Evolutionary conservation across 805 yeast genomes (phyloP).

Genomic region (Wickerhamomyces pijperi): DNA sequence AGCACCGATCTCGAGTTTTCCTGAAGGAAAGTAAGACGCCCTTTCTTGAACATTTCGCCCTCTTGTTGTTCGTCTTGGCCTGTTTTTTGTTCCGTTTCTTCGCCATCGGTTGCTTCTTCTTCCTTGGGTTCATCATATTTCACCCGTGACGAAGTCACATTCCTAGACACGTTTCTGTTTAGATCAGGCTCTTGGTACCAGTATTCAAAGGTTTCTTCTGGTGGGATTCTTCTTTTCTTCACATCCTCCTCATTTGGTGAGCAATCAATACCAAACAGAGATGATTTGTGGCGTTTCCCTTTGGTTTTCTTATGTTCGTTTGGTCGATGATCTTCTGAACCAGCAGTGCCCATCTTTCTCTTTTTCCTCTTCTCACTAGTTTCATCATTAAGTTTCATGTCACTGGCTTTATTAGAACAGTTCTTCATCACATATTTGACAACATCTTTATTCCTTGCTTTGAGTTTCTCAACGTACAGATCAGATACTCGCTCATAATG

Average conservation of each 20-base stretch:
- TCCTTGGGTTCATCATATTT: neutral
- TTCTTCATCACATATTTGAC: no score
- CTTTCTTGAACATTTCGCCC: neutral
- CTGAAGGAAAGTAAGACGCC: neutral
- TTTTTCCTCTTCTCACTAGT: no score
- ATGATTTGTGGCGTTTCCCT: no score
- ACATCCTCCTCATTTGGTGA: neutral
- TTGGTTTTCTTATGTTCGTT: no score
- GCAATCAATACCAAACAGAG: neutral
- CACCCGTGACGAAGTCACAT: neutral
- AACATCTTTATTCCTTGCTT: no score
- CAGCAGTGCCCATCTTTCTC: no score
- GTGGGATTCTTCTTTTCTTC: slow-evolving; percentile 2
- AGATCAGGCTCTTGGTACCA: slow-evolving; percentile 12
- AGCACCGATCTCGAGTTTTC: no score
- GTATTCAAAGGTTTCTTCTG: slow-evolving; percentile 15
- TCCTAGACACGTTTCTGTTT: slow-evolving; percentile 4
- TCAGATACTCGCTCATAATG: no score
- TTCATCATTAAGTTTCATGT: no score
- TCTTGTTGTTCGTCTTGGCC: neutral
- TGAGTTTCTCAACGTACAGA: no score
- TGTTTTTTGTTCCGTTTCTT: slow-evolving; percentile 10
- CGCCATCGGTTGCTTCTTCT: slow-evolving; percentile 1
- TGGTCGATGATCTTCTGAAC: no score
- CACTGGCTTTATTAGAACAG: no score